phyloP scores from a whole-genome alignment of 257 asterid species.

The Verbena officinalis region DNA sequence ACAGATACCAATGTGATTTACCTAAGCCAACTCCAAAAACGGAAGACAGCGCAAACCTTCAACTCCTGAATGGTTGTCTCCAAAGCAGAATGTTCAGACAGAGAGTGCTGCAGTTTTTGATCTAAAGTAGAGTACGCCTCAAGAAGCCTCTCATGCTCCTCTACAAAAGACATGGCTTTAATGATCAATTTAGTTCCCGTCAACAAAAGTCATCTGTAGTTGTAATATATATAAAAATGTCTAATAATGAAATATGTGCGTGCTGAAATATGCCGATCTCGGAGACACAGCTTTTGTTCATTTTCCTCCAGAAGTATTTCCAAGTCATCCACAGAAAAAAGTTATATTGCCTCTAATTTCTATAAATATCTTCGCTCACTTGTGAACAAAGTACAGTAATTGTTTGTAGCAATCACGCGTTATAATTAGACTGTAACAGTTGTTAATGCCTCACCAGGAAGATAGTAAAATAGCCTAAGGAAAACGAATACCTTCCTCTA shows the following conservation, averaged over 20 bases:
- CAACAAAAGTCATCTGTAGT: background rate
- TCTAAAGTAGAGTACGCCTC: conserved; percentile 69
- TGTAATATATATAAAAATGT: background rate
- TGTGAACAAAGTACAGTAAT: background rate
- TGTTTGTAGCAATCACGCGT: background rate
- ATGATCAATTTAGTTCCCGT: conserved; percentile 25
- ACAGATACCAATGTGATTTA: background rate
- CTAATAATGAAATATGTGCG: background rate
- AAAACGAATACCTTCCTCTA: background rate
- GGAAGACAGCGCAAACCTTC: conserved; percentile 48
- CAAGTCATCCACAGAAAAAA: background rate
- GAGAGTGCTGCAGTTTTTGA: conserved; percentile 69
- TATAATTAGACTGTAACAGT: background rate
- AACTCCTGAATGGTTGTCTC: conserved; percentile 70
- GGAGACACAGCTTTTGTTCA: background rate
- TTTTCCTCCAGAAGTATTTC: background rate
- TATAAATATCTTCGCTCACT: background rate
- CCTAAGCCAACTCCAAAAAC: conserved; percentile 6
- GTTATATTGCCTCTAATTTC: background rate
- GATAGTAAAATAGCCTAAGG: conserved; percentile 2
- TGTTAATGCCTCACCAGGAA: background rate
- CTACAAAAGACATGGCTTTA: conserved; percentile 42
- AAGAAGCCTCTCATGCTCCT: conserved; percentile 76
- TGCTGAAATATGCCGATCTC: background rate
- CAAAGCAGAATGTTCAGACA: conserved; percentile 59